Conservation (phyloP, 2,329 filamentous ascomycete species). For the Cylindrodendrum hubeiense region DNA sequence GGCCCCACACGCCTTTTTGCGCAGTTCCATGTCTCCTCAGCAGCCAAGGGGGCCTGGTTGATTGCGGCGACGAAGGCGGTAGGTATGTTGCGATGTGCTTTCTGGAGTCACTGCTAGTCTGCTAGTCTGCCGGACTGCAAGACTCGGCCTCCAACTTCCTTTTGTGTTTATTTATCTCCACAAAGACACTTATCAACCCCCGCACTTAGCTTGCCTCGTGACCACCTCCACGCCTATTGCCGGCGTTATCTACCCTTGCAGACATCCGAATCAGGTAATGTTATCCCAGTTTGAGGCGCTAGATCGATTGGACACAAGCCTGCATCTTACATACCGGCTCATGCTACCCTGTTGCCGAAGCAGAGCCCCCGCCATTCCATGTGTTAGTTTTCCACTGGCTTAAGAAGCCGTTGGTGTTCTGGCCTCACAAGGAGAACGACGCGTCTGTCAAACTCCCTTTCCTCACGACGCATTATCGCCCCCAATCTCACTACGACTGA, state of each 20-base stretch:
- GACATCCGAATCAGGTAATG: constrained; percentile 2
- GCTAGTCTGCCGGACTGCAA: too few relatives aligned
- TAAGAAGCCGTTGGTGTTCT: background rate
- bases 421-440: background rate
- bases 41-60: background rate
- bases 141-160: background rate
- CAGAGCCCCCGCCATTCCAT: background rate
- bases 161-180: background rate
- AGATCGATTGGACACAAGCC: background rate
- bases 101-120: background rate
- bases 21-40: background rate
- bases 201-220: background rate
- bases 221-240: background rate
- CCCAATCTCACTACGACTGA: background rate
- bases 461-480: background rate
- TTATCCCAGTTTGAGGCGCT: background rate
- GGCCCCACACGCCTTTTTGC: background rate
- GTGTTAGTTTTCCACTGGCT: background rate
- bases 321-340: background rate
- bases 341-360: background rate
- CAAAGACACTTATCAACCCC: background rate
- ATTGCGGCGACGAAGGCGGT: background rate
- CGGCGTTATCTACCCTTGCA: background rate
- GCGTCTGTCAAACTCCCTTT: background rate
- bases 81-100: background rate